Conservation (phyloP, 2,329 filamentous ascomycete genomes). For the Magnaporthiopsis incrustans region DNA sequence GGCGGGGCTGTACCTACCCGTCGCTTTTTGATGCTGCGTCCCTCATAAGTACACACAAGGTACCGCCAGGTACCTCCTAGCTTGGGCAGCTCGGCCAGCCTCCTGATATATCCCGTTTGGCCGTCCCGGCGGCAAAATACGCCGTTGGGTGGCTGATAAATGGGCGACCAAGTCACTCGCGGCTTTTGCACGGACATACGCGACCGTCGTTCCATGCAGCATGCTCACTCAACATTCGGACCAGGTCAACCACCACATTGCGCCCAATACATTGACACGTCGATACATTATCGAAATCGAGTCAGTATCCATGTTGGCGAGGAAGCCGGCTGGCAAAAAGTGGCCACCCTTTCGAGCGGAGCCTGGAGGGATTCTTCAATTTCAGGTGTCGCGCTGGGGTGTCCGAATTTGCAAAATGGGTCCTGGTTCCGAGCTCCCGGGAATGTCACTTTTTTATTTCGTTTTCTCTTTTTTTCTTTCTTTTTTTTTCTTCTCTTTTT, state of each 20-base stretch:
- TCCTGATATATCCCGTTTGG: background rate
- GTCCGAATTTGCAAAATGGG: background rate
- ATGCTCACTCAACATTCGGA: background rate
- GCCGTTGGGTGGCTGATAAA: background rate
- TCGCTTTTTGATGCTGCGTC: no score
- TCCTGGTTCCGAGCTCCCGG: background rate
- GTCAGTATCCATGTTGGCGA: background rate
- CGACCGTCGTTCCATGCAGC: background rate
- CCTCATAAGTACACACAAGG: background rate
- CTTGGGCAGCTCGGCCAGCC: background rate
- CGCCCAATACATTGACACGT: no score
- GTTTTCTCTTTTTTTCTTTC: no score
- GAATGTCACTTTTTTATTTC: background rate
- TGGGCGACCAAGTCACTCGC: background rate
- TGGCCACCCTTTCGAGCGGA: background rate
- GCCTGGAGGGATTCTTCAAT: background rate
- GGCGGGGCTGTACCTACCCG: no score
- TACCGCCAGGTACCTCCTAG: no score
- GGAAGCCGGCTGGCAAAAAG: background rate
- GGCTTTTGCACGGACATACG: background rate
- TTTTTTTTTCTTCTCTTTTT: background rate
- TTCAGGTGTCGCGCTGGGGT: background rate
- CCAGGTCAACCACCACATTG: background rate
- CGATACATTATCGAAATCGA: background rate
- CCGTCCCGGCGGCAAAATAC: background rate